A percentile compares a stretch with the other conserved stretches of the same genome.
Evolutionary conservation across 768 basidiomycete species (phyloP).

Genomic region (Boletus rufocinnamomeus): DNA sequence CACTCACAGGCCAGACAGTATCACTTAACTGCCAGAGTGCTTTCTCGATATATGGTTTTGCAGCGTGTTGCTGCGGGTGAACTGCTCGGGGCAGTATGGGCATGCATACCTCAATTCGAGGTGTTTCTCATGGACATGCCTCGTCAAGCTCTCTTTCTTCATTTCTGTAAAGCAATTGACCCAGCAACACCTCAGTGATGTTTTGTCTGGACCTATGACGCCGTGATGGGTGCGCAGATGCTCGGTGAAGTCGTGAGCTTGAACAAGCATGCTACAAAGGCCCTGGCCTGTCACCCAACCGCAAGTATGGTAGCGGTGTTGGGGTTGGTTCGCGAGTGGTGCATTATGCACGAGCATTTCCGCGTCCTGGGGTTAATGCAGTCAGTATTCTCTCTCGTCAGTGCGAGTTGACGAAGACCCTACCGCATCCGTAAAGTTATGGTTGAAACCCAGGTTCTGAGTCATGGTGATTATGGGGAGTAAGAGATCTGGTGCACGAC

Average conservation of each 20-base stretch:
- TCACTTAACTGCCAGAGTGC: conserved; percentile 8
- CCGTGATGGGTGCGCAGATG: conserved; percentile 27
- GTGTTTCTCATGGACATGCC: conserved; percentile 32
- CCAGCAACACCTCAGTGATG: conserved; percentile 21
- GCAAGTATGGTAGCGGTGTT: conserved; percentile 15
- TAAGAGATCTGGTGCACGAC: neutral
- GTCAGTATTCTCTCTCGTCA: conserved; percentile 5
- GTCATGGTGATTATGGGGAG: conserved; percentile 2
- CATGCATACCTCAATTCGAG: conserved; percentile 21
- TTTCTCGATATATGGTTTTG: conserved; percentile 15
- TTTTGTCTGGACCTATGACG: conserved; percentile 19
- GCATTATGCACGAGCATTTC: neutral
- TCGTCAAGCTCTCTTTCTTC: conserved; percentile 32
- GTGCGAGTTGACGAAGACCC: neutral
- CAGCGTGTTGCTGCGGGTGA: conserved; percentile 31
- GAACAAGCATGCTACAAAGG: conserved; percentile 11
- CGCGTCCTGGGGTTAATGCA: conserved; percentile 9
- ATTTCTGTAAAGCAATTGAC: conserved; percentile 16
- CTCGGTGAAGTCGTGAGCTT: conserved; percentile 13
- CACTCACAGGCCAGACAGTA: neutral
- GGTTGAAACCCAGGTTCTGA: neutral
- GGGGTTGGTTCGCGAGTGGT: neutral
- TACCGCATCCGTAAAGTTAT: conserved; percentile 16
- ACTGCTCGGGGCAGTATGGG: conserved; percentile 21
- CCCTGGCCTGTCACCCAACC: conserved; percentile 9